Percentiles rank a stretch among this genome's conserved stretches.
These are phyloP conservation scores for Tetrapisispora iriomotensis DNA, from an alignment of 805 yeast genomes.

Conservation along the genomic window DNA sequence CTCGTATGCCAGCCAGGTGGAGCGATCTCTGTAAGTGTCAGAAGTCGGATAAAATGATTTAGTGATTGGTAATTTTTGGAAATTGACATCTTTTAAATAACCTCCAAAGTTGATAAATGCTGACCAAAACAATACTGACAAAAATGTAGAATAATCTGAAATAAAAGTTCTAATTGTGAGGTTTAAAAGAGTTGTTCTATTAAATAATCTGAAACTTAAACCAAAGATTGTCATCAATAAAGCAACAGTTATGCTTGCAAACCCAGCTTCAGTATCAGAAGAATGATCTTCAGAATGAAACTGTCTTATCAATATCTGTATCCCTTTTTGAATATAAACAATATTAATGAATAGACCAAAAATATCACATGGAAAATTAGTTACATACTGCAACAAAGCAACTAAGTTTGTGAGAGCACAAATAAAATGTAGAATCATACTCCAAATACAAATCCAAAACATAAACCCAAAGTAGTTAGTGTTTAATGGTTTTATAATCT, in stretches of 20 bases:
- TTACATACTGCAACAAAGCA: slow-evolving; percentile 56
- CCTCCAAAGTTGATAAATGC: slow-evolving; percentile 93
- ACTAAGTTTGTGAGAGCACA: slow-evolving; percentile 65
- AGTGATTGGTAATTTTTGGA: slow-evolving; percentile 60
- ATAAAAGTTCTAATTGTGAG: slow-evolving; percentile 56
- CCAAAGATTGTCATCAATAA: slow-evolving; percentile 74
- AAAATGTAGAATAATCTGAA: slow-evolving; percentile 79
- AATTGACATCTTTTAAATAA: slow-evolving; percentile 42
- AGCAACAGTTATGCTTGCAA: slow-evolving; percentile 64
- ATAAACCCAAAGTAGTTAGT: slow-evolving; percentile 74
- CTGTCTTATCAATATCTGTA: slow-evolving; percentile 68
- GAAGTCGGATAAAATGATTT: slow-evolving; percentile 68
- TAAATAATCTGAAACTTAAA: slow-evolving; percentile 42
- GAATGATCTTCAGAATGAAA: slow-evolving; percentile 36
- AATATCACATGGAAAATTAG: slow-evolving; percentile 80
- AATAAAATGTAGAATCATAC: slow-evolving; percentile 67
- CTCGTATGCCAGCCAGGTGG: slow-evolving; percentile 34
- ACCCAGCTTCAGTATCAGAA: slow-evolving; percentile 41
- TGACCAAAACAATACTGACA: slow-evolving; percentile 78
- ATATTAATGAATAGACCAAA: slow-evolving; percentile 87
- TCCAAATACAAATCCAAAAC: slow-evolving; percentile 95
- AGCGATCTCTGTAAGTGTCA: slow-evolving; percentile 14
- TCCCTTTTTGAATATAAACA: slow-evolving; percentile 83
- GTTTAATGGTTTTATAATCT: slow-evolving; percentile 28
- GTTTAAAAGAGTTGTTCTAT: slow-evolving; percentile 50